Evolutionary conservation across 257 asterid species (phyloP).

Genomic region (Gynochthodes officinalis): DNA sequence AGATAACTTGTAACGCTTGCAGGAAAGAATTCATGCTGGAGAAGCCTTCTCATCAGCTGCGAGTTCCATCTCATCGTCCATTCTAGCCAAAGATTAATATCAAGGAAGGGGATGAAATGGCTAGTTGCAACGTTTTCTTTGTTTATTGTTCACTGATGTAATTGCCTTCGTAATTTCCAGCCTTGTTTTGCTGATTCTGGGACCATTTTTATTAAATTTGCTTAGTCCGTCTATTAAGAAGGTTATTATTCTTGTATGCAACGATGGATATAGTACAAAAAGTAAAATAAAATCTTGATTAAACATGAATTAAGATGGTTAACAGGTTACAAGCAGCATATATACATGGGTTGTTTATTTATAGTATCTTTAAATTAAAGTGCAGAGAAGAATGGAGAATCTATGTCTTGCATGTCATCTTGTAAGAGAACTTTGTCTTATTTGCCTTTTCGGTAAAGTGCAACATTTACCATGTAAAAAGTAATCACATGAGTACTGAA

Average conservation of each 20-base stretch:
- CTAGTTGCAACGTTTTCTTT: neutral
- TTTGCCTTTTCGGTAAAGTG: neutral
- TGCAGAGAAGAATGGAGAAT: constrained; percentile 10
- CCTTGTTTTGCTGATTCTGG: neutral
- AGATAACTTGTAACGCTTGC: constrained; percentile 32
- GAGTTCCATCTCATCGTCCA: constrained; percentile 19
- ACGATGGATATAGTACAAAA: no score
- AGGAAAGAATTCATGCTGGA: constrained; percentile 22
- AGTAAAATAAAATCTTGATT: no score
- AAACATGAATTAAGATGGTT: no score
- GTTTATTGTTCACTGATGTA: neutral
- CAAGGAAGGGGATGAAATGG: neutral
- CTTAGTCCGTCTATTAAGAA: no score
- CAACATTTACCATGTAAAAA: neutral
- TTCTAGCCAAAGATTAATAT: neutral
- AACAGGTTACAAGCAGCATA: no score
- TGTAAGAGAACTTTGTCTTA: constrained; percentile 13
- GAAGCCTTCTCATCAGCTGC: constrained; percentile 15
- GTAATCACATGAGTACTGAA: neutral
- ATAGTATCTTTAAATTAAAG: no score
- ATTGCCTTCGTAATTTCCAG: neutral
- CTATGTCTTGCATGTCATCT: constrained; percentile 12
- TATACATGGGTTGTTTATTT: no score
- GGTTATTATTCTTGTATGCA: no score
- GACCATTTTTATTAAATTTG: neutral